Base-by-base conservation (phyloP, 148 eudicot species). In the Diospyros lotus region DNA sequence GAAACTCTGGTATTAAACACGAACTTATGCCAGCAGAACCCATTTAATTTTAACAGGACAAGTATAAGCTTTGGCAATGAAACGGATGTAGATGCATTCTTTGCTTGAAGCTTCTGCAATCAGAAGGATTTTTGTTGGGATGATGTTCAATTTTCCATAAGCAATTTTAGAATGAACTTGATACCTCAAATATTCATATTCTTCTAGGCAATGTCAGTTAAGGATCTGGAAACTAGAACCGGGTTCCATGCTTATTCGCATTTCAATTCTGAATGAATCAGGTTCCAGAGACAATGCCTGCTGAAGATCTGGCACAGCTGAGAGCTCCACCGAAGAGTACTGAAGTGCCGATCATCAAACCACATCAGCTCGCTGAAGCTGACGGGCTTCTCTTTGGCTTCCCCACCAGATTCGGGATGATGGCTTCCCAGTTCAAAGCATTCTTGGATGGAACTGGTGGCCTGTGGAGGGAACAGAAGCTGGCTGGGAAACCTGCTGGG, bases 351-450 rank as follows among this genome's bases (percentile, higher is more conserved):
- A 50, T 87, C 62, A 88, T 88, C 46, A 73, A 80, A 1, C 81
- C 94, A 4, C 50, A 70, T n/a, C 87, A 90, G 60, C 89, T 90
- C 44, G 72, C 80, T 39, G 92, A 92, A 75, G 97, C 94, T 46
- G 97, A 92, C 66, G 97, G 92, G 7, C 45, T 90, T 48, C 73
- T 92, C 7, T 90, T 90, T 6, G 97, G 97, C 4, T 90, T 92
- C 69, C 97, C 97, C 5, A 88, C 94, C 1, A 86, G 97, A 75
- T 92, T 75, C 54, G 94, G 97, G 13, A 88, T 88, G 89, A 92
- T 90, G 97, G 86, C 91, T 68, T 87, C 94, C 62, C 97, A 92
- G 70, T 90, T 90, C 59, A 92, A 92, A 54, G 94, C 97, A 11
- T 90, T 92, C 66, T 45, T 92, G 55, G 97, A 90, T 78, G 71